A percentile compares a stretch with the other conserved stretches of the same genome.
Evolutionary conservation across 148 eudicot species (phyloP).

Genomic region (Fagopyrum homotropicum): DNA sequence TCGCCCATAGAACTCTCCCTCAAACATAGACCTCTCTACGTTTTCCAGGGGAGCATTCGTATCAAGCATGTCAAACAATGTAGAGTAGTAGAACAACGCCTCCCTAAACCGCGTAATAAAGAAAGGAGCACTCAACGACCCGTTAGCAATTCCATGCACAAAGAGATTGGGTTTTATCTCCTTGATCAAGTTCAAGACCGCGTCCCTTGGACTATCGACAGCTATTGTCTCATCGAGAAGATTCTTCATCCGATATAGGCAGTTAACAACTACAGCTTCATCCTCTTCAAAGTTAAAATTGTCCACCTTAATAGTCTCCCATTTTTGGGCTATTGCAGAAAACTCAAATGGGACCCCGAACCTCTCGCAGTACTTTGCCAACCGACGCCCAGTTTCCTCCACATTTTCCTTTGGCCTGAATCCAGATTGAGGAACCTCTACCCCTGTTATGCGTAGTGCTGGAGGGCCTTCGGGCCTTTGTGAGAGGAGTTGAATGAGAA

Average conservation of each 20-base stretch:
- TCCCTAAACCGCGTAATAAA: slow-evolving; percentile 18
- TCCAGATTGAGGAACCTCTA: slow-evolving; percentile 24
- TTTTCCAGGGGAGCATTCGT: slow-evolving; percentile 37
- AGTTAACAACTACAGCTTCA: slow-evolving; percentile 13
- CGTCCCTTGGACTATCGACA: slow-evolving; percentile 14
- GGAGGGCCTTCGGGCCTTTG: slow-evolving; percentile 22
- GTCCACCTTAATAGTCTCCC: slow-evolving; percentile 16
- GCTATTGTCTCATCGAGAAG: slow-evolving; percentile 15
- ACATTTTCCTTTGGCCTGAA: slow-evolving; percentile 25
- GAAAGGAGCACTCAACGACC: slow-evolving; percentile 19
- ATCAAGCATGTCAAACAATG: slow-evolving; percentile 64
- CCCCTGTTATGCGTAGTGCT: slow-evolving; percentile 19
- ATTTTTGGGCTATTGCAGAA: slow-evolving; percentile 23
- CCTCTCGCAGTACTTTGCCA: slow-evolving; percentile 26
- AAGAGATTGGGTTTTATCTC: slow-evolving; percentile 14
- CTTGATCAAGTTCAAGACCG: slow-evolving; percentile 13
- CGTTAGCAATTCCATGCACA: slow-evolving; percentile 15
- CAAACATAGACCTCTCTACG: slow-evolving; percentile 37
- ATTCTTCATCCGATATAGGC: slow-evolving; percentile 9
- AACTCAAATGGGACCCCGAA: slow-evolving; percentile 28
- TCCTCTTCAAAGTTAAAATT: slow-evolving; percentile 22
- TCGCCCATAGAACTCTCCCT: slow-evolving; percentile 48
- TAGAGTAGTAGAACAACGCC: slow-evolving; percentile 47
- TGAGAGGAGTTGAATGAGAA: slow-evolving; percentile 23
- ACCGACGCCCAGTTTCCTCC: slow-evolving; percentile 25